Evolutionary conservation across 1,284 basidiomycete genomes (phyloP).

Genomic region (Pisolithus thermaeus): DNA sequence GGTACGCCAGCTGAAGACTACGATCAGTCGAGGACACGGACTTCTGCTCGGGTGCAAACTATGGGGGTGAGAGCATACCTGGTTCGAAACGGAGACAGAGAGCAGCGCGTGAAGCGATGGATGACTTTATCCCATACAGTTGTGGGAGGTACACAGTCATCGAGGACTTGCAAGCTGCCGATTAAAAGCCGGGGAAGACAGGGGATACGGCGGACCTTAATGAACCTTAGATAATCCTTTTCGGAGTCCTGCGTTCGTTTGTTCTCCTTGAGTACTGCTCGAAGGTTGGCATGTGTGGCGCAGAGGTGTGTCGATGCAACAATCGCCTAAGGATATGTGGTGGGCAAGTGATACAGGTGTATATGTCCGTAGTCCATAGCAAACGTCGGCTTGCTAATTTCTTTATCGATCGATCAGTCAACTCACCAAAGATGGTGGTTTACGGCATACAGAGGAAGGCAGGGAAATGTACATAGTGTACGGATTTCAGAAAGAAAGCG

Average conservation of each 20-base stretch:
- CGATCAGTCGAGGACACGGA: neutral
- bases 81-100: neutral
- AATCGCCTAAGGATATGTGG: slow-evolving; percentile 78
- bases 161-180: slow-evolving; percentile 56
- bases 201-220: slow-evolving; percentile 67
- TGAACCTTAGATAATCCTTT: slow-evolving; percentile 73
- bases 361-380: slow-evolving; percentile 37
- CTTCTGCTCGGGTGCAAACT: slow-evolving; percentile 8
- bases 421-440: too few relatives aligned
- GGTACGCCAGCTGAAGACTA: slow-evolving; percentile 87
- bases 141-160: slow-evolving; percentile 86
- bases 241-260: slow-evolving; percentile 59
- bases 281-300: slow-evolving; percentile 67
- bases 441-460: too few relatives aligned
- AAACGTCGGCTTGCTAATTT: too few relatives aligned
- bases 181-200: neutral
- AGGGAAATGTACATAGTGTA: too few relatives aligned
- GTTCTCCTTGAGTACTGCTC: slow-evolving; percentile 72
- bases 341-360: slow-evolving; percentile 78
- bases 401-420: too few relatives aligned
- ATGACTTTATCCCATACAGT: slow-evolving; percentile 71
- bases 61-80: neutral
- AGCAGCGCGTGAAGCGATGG: slow-evolving; percentile 62
- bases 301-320: slow-evolving; percentile 65
- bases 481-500: too few relatives aligned